Conservation (phyloP, 2,329 filamentous ascomycete genomes). For the Aspergillus jensenii region DNA sequence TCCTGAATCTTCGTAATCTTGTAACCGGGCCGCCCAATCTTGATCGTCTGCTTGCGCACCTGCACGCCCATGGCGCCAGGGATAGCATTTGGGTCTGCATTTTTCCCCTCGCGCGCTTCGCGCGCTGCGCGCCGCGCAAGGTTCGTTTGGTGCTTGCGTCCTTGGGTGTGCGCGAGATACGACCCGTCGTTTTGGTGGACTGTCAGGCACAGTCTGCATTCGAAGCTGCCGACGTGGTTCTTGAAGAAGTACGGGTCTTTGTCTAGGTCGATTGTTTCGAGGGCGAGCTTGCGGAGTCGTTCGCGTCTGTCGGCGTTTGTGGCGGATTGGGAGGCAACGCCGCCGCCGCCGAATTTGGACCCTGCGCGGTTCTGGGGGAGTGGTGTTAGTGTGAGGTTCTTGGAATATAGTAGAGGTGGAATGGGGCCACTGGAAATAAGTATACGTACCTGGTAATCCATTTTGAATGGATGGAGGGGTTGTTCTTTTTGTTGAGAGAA, state of each 20-base stretch:
- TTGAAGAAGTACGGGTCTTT: slow-evolving; percentile 99
- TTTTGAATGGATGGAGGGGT: slow-evolving; percentile 22
- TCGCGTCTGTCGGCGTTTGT: slow-evolving; percentile 97
- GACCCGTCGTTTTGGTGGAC: slow-evolving; percentile 99
- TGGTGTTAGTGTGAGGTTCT: slow-evolving; percentile 5
- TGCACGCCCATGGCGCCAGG: slow-evolving; percentile 76
- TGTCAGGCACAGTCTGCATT: slow-evolving; percentile 93
- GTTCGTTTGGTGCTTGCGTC: slow-evolving; percentile 98
- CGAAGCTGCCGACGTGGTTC: slow-evolving; percentile 97
- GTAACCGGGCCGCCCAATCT: slow-evolving; percentile 95
- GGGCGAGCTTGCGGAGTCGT: slow-evolving; percentile 93
- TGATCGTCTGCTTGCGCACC: slow-evolving; percentile 79
- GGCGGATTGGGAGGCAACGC: slow-evolving; percentile 87
- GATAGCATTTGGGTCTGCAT: slow-evolving; percentile 61
- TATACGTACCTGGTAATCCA: slow-evolving; percentile 53
- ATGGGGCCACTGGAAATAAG: not conserved
- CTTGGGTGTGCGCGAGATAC: slow-evolving; percentile 97
- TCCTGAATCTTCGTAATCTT: slow-evolving; percentile 97
- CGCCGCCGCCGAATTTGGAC: slow-evolving; percentile 96
- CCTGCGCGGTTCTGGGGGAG: slow-evolving; percentile 78
- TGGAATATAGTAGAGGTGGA: not conserved
- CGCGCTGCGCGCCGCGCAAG: slow-evolving; percentile 92
- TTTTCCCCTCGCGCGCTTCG: slow-evolving; percentile 84
- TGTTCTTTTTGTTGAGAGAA: not conserved
- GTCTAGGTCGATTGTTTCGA: slow-evolving; percentile 98